A percentile compares a stretch with the other conserved stretches of the same genome.
phyloP scores from a whole-genome alignment of 2,329 filamentous ascomycete genomes.

The Fonsecaea nubica region DNA sequence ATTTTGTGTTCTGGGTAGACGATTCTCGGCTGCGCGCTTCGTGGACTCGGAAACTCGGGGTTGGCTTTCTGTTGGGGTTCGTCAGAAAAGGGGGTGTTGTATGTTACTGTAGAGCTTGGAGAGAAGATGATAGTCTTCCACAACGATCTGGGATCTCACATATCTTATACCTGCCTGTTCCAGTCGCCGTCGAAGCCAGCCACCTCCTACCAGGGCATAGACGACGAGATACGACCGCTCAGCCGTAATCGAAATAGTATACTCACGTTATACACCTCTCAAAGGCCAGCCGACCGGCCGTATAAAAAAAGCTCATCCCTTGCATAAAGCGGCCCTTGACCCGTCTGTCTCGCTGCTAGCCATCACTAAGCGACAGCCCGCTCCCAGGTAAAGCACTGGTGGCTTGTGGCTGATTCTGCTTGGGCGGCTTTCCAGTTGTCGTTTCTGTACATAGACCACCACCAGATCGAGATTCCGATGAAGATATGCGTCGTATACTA shows the following conservation, averaged over 20 bases:
- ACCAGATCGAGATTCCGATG: background rate
- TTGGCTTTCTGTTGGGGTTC: too few relatives aligned
- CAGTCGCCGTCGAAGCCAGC: background rate
- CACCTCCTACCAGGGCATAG: background rate
- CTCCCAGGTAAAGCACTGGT: background rate
- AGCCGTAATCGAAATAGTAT: background rate
- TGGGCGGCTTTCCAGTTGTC: background rate
- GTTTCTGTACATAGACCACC: background rate
- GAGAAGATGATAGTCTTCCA: background rate
- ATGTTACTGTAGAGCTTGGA: too few relatives aligned
- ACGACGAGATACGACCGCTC: background rate
- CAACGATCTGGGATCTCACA: background rate
- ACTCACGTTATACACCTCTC: background rate
- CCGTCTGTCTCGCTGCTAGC: background rate
- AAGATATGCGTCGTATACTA: background rate
- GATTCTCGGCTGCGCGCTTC: too few relatives aligned
- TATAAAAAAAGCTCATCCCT: background rate
- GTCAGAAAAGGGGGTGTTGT: too few relatives aligned
- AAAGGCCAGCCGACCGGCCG: background rate
- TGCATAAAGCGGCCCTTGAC: background rate
- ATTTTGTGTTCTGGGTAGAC: too few relatives aligned
- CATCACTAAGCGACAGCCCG: background rate
- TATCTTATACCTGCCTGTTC: background rate
- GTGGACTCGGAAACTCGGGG: too few relatives aligned
- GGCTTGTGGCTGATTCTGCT: background rate